A percentile compares a stretch with the other conserved stretches of the same genome.
phyloP scores from a whole-genome alignment of 257 asterid species.

The Plantago major region DNA sequence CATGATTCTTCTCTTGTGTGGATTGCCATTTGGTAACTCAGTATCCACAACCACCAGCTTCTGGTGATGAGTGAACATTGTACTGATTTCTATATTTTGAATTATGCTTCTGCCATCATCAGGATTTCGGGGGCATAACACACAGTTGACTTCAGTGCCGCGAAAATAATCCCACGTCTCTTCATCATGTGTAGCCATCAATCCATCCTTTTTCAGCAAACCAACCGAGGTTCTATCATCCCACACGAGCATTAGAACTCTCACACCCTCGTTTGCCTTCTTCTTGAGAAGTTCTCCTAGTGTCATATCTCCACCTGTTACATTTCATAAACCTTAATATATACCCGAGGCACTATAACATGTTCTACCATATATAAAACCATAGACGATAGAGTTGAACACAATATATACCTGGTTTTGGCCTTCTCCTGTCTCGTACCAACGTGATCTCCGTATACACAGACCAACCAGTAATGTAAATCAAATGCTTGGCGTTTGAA shows the following conservation, averaged over 20 bases:
- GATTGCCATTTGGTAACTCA: constrained; percentile 21
- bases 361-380: too few species aligned
- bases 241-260: constrained; percentile 34
- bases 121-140: constrained; percentile 32
- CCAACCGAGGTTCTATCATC: constrained; percentile 31
- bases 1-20: constrained; percentile 19
- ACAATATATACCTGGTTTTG: constrained; percentile 4
- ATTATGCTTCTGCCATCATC: constrained; percentile 30
- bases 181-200: constrained; percentile 33
- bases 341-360: too few species aligned
- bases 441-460: constrained; percentile 26
- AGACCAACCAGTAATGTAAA: constrained; percentile 36
- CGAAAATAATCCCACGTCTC: constrained; percentile 27
- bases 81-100: constrained; percentile 19
- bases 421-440: constrained; percentile 21
- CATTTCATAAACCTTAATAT: background rate
- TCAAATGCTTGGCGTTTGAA: constrained; percentile 25
- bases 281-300: constrained; percentile 29
- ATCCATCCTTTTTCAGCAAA: constrained; percentile 21
- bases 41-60: constrained; percentile 27
- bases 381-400: background rate
- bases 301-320: constrained; percentile 17
- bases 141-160: constrained; percentile 23
- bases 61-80: constrained; percentile 37
- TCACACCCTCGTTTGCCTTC: constrained; percentile 30